Base-by-base conservation (phyloP, 2,329 filamentous ascomycete species). In the Sporothrix phasma region DNA sequence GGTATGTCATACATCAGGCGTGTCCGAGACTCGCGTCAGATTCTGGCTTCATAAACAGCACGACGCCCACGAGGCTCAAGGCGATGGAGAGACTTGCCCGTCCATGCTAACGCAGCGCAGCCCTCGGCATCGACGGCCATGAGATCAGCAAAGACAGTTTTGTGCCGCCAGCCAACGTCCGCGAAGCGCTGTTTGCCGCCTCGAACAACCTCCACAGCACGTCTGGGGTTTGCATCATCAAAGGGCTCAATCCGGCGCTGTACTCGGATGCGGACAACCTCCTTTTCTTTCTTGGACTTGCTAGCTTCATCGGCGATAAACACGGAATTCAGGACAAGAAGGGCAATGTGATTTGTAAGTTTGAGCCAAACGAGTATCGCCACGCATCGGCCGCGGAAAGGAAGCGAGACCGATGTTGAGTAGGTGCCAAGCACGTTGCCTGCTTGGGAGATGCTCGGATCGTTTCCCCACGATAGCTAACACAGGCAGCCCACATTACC, bases 221-320 rank as follows among this genome's bases (percentile, higher is more conserved):
- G 66, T 71, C 8, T 7, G 84, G 84, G 0, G 79, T 87, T 67
- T 78, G 77, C 58, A 76, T 86, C 8, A 70, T 88, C 45, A 77
- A 79, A 5, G 84, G 84, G 3, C 73, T 87, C 1, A 76, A 80
- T 15, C 74, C 79, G 0, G 69, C 73, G 2, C 73, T 71, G 1
- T 81, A 82, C 70, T 77, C 78, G 2, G 73, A 76, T 26, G 79
- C 84, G 66, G 82, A 87, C 61, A 82, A 81, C 62, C 72, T 82
- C 17, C 75, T 79, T 5, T 74, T 85, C 49, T 86, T 83, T 68
- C 76, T 85, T 4, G 84, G 81, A 0, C 72, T 87, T 11, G 77
- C 83, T 0, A 79, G 77, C 63, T 79, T 86, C 68, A 77, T 88
- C 59, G 84, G 80, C 1, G 76, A 81, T 43, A 75, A 79, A 54